Evolutionary conservation across 2,329 filamentous ascomycete genomes (phyloP).

Genomic region (Beauveria varroae): DNA sequence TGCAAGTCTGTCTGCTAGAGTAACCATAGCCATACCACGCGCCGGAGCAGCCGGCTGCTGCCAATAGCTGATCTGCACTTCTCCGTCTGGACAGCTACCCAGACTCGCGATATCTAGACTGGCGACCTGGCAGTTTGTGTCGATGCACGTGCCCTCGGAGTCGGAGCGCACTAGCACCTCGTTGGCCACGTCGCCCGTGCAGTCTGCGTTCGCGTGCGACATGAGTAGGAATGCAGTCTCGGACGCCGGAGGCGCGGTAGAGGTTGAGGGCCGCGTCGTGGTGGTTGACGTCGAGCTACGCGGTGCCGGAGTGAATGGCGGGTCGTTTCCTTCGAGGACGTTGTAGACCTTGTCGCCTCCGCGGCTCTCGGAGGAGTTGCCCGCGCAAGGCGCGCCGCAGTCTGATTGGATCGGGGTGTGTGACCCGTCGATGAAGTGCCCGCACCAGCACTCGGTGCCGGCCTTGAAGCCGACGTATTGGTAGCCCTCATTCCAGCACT

Average conservation of each 20-base stretch:
- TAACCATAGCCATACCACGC: conserved; percentile 4
- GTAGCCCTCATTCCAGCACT: not conserved
- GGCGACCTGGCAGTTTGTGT: not conserved
- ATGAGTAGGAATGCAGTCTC: not conserved
- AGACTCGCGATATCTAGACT: not conserved
- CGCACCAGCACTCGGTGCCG: conserved; percentile 6
- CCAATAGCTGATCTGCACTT: conserved; percentile 3
- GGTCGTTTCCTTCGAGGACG: not conserved
- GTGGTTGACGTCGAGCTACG: not conserved
- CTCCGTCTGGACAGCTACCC: not conserved
- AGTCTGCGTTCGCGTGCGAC: not conserved
- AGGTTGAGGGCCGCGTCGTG: not conserved
- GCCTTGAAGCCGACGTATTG: conserved; percentile 2
- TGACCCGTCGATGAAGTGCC: not conserved
- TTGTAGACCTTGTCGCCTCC: not conserved
- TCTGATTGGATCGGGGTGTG: not conserved
- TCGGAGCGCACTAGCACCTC: not conserved
- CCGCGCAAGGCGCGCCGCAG: not conserved
- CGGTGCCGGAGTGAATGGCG: not conserved
- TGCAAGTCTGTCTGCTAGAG: not conserved
- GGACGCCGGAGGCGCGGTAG: not conserved
- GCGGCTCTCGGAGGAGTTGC: not conserved
- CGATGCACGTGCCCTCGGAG: not conserved
- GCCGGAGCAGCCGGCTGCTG: not conserved
- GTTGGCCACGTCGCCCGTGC: not conserved